These are phyloP conservation scores for Xerocomus potaroensis DNA, from an alignment of 768 basidiomycete genomes.

Conservation along the genomic window DNA sequence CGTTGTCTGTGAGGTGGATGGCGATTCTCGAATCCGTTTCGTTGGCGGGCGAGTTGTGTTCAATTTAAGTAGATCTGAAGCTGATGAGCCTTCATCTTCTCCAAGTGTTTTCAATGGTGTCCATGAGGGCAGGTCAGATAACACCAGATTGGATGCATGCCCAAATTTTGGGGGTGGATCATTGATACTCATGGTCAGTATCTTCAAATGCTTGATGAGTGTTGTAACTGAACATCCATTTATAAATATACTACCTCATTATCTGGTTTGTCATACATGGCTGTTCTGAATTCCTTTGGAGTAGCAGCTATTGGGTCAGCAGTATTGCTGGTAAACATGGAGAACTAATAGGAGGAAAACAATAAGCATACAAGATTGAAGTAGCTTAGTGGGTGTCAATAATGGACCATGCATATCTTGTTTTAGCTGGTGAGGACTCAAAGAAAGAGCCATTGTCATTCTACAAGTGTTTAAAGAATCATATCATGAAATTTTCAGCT, in stretches of 20 bases:
- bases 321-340: neutral
- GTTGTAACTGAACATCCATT: neutral
- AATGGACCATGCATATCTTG: constrained; percentile 2
- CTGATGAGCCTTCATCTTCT: neutral
- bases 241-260: constrained; percentile 13
- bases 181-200: constrained; percentile 6
- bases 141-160: neutral
- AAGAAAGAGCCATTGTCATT: constrained; percentile 17
- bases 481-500: too few species aligned
- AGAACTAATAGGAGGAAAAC: neutral
- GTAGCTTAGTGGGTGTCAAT: neutral
- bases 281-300: constrained; percentile 12
- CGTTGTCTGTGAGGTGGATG: neutral
- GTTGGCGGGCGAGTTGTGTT: neutral
- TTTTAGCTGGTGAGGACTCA: constrained; percentile 10
- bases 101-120: constrained; percentile 8
- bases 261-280: constrained; percentile 1
- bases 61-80: neutral
- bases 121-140: constrained; percentile 24
- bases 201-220: constrained; percentile 10
- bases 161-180: neutral
- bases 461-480: too few species aligned
- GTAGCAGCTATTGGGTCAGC: constrained; percentile 2
- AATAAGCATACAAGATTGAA: constrained; percentile 9
- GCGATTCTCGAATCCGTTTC: neutral